Evolutionary conservation across 108 stramenopile species (phyloP).

Genomic region (Pseudonitzschia delicatissima): DNA sequence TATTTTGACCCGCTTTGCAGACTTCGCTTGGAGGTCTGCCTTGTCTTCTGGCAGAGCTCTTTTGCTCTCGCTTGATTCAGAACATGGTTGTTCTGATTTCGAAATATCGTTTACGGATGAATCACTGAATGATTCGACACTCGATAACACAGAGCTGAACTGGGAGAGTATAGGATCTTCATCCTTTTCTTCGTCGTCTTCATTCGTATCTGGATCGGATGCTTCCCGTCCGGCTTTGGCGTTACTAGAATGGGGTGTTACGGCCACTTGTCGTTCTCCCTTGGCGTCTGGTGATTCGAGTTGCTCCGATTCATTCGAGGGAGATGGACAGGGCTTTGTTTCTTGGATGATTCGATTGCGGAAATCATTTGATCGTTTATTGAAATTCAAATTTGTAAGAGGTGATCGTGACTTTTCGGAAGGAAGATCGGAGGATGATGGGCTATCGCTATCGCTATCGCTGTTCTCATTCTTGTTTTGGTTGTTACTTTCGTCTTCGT

Average conservation of each 20-base stretch:
- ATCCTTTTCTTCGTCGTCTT: conserved; percentile 2
- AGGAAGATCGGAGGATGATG: conserved; percentile 3
- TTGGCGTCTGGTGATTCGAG: not conserved
- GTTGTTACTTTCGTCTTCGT: not conserved
- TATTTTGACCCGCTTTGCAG: too few relatives aligned
- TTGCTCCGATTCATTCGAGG: not conserved
- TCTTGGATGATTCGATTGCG: conserved; percentile 19
- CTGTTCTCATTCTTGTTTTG: conserved; percentile 2
- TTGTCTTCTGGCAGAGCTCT: conserved; percentile 3
- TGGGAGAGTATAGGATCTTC: conserved; percentile 33
- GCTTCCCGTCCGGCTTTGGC: not conserved
- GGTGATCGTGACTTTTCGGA: conserved; percentile 14
- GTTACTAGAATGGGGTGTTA: conserved; percentile 19
- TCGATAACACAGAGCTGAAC: conserved; percentile 28
- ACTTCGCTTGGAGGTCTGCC: conserved; percentile 3
- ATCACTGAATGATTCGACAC: conserved; percentile 31
- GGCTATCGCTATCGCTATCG: too few relatives aligned
- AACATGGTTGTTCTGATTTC: not conserved
- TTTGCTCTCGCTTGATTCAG: conserved; percentile 1
- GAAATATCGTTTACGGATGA: not conserved
- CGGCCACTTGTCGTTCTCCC: conserved; percentile 14
- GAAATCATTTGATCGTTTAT: conserved; percentile 27
- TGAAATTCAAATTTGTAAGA: conserved; percentile 23
- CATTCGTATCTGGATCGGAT: not conserved
- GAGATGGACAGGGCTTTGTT: not conserved